Conservation (phyloP, 495 filamentous ascomycete species). For the Neurospora sp. region DNA sequence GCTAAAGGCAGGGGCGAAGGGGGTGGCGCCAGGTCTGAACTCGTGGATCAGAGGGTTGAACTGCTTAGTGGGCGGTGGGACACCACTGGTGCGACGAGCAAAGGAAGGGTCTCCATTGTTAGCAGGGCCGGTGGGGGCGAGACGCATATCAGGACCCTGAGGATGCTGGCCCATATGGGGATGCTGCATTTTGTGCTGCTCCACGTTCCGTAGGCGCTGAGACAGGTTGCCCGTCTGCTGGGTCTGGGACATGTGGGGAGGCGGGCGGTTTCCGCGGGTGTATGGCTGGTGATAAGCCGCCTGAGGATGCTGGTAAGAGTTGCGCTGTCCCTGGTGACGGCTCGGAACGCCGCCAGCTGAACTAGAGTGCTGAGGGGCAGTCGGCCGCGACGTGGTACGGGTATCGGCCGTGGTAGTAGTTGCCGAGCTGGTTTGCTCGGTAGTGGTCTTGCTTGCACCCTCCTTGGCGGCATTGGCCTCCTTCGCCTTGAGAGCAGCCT, state of each 20-base stretch:
- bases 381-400: slow-evolving; percentile 17
- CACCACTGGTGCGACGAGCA: slow-evolving; percentile 36
- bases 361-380: slow-evolving; percentile 21
- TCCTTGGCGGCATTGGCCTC: slow-evolving; percentile 23
- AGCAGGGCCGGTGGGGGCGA: slow-evolving; percentile 45
- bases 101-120: slow-evolving; percentile 36
- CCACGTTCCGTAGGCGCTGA: slow-evolving; percentile 34
- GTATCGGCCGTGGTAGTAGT: slow-evolving; percentile 18
- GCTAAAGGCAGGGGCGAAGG: slow-evolving; percentile 62
- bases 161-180: slow-evolving; percentile 26
- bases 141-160: slow-evolving; percentile 30
- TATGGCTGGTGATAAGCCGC: slow-evolving; percentile 20
- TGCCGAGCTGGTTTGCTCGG: slow-evolving; percentile 15
- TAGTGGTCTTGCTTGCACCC: slow-evolving; percentile 21
- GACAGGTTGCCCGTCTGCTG: slow-evolving; percentile 25
- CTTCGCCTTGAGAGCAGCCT: slow-evolving; percentile 31
- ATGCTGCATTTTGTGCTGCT: slow-evolving; percentile 34
- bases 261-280: slow-evolving; percentile 25
- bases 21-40: slow-evolving; percentile 63
- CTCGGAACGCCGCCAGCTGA: slow-evolving; percentile 23
- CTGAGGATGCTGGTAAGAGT: slow-evolving; percentile 16
- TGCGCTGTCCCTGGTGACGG: slow-evolving; percentile 22
- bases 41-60: slow-evolving; percentile 77
- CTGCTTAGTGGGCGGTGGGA: slow-evolving; percentile 35
- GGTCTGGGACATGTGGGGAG: slow-evolving; percentile 26